These are phyloP conservation scores for Quercus phellos DNA, from an alignment of 331 rosid species.

Conservation along the genomic window DNA sequence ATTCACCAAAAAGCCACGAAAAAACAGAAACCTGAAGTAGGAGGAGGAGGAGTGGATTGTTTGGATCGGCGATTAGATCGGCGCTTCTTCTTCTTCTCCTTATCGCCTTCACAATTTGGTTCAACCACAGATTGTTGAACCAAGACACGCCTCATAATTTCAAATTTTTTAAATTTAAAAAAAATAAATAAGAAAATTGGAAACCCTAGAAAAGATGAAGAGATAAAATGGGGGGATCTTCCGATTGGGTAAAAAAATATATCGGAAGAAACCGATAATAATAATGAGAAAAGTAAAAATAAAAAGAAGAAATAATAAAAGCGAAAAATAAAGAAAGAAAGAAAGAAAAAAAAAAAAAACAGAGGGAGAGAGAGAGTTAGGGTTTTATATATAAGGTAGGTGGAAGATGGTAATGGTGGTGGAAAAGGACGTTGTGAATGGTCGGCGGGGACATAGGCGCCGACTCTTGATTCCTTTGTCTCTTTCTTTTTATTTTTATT, in stretches of 20 bases:
- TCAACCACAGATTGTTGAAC: constrained; percentile 50
- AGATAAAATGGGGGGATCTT: constrained; percentile 19
- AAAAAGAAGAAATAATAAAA: background rate
- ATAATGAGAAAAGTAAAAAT: background rate
- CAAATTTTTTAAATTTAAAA: no score
- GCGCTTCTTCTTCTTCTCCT: constrained; percentile 85
- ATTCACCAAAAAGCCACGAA: background rate
- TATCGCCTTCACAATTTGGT: constrained; percentile 48
- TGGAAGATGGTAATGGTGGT: background rate
- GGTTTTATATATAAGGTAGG: constrained; percentile 12
- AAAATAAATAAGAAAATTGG: background rate
- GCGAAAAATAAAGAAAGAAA: background rate
- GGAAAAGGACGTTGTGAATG: constrained; percentile 53
- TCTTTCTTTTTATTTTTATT: background rate
- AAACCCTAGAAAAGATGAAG: background rate
- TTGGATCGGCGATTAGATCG: constrained; percentile 68
- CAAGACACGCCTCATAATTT: constrained; percentile 39
- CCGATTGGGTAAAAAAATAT: constrained; percentile 37
- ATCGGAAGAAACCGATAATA: constrained; percentile 40
- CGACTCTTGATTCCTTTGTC: constrained; percentile 54
- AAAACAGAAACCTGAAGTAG: constrained; percentile 36
- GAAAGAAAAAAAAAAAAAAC: background rate
- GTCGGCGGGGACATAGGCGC: constrained; percentile 81
- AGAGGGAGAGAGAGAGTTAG: background rate
- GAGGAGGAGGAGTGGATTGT: constrained; percentile 33